Evolutionary conservation across 768 basidiomycete genomes (phyloP).

Genomic region (Asterophora parasitica): DNA sequence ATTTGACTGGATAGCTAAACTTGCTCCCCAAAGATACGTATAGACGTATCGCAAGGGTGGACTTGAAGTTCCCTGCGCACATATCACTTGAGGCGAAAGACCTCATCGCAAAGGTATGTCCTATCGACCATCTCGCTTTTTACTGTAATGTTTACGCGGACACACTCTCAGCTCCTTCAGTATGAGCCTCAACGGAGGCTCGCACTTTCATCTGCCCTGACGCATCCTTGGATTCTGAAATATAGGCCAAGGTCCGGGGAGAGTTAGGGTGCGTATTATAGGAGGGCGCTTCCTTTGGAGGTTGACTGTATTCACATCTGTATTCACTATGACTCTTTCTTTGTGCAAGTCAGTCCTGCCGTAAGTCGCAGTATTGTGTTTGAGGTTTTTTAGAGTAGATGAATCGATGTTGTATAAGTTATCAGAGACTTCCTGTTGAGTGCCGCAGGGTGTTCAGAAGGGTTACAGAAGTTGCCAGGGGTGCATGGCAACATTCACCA

Average conservation of each 20-base stretch:
- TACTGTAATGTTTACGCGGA: no score
- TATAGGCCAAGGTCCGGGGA: constrained; percentile 42
- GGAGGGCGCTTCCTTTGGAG: neutral
- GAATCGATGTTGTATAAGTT: no score
- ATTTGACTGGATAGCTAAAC: neutral
- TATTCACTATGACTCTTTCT: no score
- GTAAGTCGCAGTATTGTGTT: neutral
- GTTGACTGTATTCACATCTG: neutral
- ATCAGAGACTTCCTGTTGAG: no score
- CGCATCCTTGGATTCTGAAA: constrained; percentile 84
- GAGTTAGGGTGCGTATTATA: constrained; percentile 10
- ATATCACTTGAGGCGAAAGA: constrained; percentile 65
- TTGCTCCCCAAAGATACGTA: constrained; percentile 64
- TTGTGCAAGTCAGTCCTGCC: no score
- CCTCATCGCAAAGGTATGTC: constrained; percentile 53
- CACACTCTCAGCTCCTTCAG: constrained; percentile 61
- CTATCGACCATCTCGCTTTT: no score
- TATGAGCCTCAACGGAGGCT: constrained; percentile 77
- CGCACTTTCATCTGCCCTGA: constrained; percentile 65
- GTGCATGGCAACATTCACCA: no score
- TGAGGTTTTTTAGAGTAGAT: no score
- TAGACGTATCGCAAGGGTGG: constrained; percentile 82
- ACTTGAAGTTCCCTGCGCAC: constrained; percentile 59
- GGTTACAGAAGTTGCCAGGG: no score
- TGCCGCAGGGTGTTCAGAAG: no score